Evolutionary conservation across 345 rosid genomes (phyloP).

Genomic region (Raphanus raphanistrum): DNA sequence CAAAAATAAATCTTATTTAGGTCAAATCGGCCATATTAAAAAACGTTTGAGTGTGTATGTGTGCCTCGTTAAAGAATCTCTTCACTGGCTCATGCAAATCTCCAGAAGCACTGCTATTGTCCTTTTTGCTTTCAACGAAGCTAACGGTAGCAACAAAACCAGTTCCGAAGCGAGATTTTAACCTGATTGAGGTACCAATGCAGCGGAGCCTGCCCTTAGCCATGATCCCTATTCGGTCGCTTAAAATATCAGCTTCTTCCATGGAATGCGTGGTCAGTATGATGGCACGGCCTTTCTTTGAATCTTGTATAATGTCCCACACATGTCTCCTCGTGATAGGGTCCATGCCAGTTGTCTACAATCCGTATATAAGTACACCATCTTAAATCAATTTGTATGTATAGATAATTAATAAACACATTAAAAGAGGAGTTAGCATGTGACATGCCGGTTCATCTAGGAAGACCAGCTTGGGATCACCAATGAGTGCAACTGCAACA

Average conservation of each 20-base stretch:
- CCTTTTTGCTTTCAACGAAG: conserved; percentile 48
- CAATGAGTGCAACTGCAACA: conserved; percentile 83
- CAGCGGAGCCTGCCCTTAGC: conserved; percentile 91
- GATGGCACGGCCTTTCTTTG: conserved; percentile 84
- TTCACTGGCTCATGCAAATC: conserved; percentile 35
- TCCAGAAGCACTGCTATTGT: background rate
- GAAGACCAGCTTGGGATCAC: conserved; percentile 84
- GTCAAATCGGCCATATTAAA: background rate
- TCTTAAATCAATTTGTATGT: background rate
- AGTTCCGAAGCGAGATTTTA: conserved; percentile 87
- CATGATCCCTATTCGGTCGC: conserved; percentile 94
- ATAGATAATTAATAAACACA: background rate
- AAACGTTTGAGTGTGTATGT: background rate
- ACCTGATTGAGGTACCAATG: conserved; percentile 81
- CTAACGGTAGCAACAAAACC: conserved; percentile 80
- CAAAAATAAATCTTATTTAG: no score
- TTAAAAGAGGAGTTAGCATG: background rate
- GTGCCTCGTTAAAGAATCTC: conserved; percentile 66
- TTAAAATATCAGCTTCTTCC: conserved; percentile 93
- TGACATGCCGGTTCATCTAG: conserved; percentile 77
- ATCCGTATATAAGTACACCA: conserved; percentile 3
- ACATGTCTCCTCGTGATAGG: conserved; percentile 95
- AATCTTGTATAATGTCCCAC: conserved; percentile 83
- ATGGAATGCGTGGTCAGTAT: conserved; percentile 89
- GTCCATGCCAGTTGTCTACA: conserved; percentile 91